Percentiles rank a stretch among this genome's conserved stretches.
Evolutionary conservation across 129 eudicot species (phyloP).

Genomic region (Dittrichia graveolens): DNA sequence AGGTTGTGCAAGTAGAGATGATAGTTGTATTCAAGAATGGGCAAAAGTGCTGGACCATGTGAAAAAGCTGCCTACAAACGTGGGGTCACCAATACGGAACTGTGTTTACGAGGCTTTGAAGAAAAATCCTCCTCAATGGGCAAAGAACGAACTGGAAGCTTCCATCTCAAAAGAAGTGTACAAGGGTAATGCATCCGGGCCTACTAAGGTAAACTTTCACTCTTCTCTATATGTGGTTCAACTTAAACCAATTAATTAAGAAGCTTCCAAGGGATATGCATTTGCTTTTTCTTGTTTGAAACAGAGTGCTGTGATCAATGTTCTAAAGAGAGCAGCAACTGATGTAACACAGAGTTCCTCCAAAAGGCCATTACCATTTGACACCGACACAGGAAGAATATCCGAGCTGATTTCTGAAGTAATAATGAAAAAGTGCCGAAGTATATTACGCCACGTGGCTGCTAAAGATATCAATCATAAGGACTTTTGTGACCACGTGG

Average conservation of each 20-base stretch:
- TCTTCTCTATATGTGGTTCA: no score
- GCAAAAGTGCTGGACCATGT: conserved; percentile 60
- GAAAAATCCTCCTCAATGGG: conserved; percentile 70
- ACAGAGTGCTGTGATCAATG: no score
- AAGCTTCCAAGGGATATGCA: no score
- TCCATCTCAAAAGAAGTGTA: conserved; percentile 65
- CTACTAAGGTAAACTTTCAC: no score
- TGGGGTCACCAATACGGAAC: conserved; percentile 50
- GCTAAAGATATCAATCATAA: conserved; percentile 26
- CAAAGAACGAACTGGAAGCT: conserved; percentile 41
- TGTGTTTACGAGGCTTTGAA: conserved; percentile 46
- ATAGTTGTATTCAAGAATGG: conserved; percentile 47
- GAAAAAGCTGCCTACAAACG: conserved; percentile 53
- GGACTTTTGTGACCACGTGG: conserved; percentile 36
- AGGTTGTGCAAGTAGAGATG: not conserved
- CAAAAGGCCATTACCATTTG: conserved; percentile 30
- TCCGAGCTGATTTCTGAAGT: conserved; percentile 27
- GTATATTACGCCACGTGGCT: conserved; percentile 43
- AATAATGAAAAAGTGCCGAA: conserved; percentile 46
- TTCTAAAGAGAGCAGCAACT: no score
- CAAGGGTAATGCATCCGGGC: conserved; percentile 69
- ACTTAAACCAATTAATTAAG: no score
- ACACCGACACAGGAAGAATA: conserved; percentile 14
- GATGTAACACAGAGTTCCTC: no score
- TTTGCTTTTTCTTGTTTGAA: no score